A percentile compares a stretch with the other conserved stretches of the same genome.
Evolutionary conservation across 1,139 yeast genomes (phyloP).

Genomic region (Magnusiomyces starmeri): DNA sequence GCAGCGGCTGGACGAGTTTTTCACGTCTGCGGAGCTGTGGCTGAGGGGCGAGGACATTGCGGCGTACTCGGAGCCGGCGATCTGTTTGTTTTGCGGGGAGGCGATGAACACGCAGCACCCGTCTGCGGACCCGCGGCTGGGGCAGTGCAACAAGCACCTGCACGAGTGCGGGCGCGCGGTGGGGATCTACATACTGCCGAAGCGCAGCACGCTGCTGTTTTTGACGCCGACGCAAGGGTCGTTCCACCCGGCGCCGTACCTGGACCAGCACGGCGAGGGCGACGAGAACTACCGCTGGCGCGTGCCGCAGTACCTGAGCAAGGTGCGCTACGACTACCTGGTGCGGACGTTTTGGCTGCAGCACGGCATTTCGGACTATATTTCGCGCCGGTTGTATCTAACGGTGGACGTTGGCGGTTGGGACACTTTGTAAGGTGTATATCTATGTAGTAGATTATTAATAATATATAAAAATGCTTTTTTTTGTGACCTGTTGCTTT

Average conservation of each 20-base stretch:
- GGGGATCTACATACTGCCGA: slow-evolving; percentile 75
- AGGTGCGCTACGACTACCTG: slow-evolving; percentile 58
- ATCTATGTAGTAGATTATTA: neutral
- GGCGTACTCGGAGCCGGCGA: slow-evolving; percentile 59
- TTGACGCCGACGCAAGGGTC: slow-evolving; percentile 64
- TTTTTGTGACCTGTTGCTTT: neutral
- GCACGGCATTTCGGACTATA: slow-evolving; percentile 68
- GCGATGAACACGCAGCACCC: slow-evolving; percentile 59
- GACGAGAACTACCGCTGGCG: slow-evolving; percentile 66
- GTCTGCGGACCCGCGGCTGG: slow-evolving; percentile 39
- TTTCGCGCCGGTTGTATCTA: slow-evolving; percentile 74
- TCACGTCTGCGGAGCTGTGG: slow-evolving; percentile 27
- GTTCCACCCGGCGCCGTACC: slow-evolving; percentile 75
- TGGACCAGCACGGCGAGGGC: slow-evolving; percentile 81
- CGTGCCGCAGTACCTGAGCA: slow-evolving; percentile 62
- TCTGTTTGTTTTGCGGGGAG: slow-evolving; percentile 77
- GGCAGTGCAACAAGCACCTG: slow-evolving; percentile 35
- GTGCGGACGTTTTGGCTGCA: slow-evolving; percentile 66
- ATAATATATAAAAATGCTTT: neutral
- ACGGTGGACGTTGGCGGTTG: slow-evolving; percentile 88
- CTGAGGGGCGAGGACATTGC: slow-evolving; percentile 22
- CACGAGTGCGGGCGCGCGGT: slow-evolving; percentile 50
- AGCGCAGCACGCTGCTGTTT: slow-evolving; percentile 61
- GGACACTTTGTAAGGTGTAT: slow-evolving; percentile 74
- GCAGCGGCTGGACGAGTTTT: slow-evolving; percentile 60